phyloP scores from a whole-genome alignment of 2,329 filamentous ascomycete genomes.

The Colletotrichum chrysophilum region DNA sequence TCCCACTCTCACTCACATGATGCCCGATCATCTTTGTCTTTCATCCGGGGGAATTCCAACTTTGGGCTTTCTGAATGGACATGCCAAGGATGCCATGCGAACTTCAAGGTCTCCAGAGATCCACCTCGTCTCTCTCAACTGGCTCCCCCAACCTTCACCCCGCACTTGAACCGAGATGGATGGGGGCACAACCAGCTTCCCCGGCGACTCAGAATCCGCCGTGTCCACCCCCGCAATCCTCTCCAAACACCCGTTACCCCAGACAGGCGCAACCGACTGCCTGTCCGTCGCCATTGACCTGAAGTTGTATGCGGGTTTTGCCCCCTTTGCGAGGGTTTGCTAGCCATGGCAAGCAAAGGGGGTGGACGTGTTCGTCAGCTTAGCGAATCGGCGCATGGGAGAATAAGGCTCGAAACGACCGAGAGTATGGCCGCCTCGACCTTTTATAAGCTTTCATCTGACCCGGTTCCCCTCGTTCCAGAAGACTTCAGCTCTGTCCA shows the following conservation, averaged over 20 bases:
- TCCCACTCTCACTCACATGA: background rate
- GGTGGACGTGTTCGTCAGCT: background rate
- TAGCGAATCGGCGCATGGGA: background rate
- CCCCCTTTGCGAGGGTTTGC: background rate
- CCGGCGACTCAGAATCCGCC: background rate
- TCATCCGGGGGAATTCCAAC: background rate
- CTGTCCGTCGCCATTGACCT: background rate
- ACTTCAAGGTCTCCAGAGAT: background rate
- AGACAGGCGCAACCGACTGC: background rate
- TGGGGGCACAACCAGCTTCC: background rate
- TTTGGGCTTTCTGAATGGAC: background rate
- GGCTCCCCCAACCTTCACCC: conserved; percentile 11
- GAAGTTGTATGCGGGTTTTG: background rate
- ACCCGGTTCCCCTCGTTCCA: background rate
- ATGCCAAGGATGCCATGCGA: background rate
- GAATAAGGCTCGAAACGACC: conserved; percentile 9
- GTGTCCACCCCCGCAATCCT: conserved; percentile 11
- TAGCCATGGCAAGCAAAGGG: background rate
- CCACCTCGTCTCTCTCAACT: conserved; percentile 4
- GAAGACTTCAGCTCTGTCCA: background rate
- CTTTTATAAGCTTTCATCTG: conserved; percentile 14
- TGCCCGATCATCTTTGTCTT: background rate
- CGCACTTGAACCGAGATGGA: background rate
- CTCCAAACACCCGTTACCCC: conserved; percentile 11
- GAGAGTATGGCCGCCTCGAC: conserved; percentile 7